Percentiles rank a stretch among this genome's conserved stretches.
Evolutionary conservation across 768 basidiomycete species (phyloP).

Genomic region (Macrocybe gigantea): DNA sequence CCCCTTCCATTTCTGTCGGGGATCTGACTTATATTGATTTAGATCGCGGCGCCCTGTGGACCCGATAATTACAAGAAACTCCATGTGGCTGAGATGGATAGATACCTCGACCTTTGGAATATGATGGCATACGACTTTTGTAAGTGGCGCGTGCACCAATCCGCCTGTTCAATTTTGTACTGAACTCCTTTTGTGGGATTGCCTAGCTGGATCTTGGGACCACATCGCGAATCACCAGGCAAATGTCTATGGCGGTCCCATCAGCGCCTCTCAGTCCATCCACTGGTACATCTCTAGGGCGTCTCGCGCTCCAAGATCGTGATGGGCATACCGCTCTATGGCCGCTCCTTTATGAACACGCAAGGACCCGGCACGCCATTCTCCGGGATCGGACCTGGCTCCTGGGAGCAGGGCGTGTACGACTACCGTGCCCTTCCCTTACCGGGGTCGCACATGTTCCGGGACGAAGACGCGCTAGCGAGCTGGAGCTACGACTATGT

Average conservation of each 20-base stretch:
- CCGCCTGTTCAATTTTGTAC: neutral
- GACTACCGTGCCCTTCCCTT: constrained; percentile 90
- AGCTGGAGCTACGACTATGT: constrained; percentile 80
- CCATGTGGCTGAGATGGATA: constrained; percentile 78
- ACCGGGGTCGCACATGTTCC: constrained; percentile 57
- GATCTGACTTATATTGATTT: neutral
- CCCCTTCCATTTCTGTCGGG: neutral
- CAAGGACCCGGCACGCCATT: constrained; percentile 76
- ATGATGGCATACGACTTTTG: constrained; percentile 92
- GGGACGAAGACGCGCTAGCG: constrained; percentile 63
- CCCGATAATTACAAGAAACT: constrained; percentile 80
- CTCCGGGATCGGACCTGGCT: constrained; percentile 79
- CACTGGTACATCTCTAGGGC: constrained; percentile 65
- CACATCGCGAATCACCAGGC: constrained; percentile 76
- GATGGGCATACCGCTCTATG: constrained; percentile 90
- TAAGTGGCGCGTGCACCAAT: constrained; percentile 22
- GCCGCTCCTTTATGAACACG: constrained; percentile 84
- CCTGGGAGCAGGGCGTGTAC: constrained; percentile 88
- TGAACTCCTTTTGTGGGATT: neutral
- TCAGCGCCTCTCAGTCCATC: constrained; percentile 61
- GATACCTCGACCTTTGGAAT: constrained; percentile 92
- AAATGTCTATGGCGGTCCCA: constrained; percentile 64
- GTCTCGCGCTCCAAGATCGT: constrained; percentile 78
- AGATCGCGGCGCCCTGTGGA: constrained; percentile 95
- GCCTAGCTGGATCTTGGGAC: constrained; percentile 74